Evolutionary conservation across 495 filamentous ascomycete genomes (phyloP), one percentile per base, ranked within the genome.

Genomic region (Physcia stellaris): DNA sequence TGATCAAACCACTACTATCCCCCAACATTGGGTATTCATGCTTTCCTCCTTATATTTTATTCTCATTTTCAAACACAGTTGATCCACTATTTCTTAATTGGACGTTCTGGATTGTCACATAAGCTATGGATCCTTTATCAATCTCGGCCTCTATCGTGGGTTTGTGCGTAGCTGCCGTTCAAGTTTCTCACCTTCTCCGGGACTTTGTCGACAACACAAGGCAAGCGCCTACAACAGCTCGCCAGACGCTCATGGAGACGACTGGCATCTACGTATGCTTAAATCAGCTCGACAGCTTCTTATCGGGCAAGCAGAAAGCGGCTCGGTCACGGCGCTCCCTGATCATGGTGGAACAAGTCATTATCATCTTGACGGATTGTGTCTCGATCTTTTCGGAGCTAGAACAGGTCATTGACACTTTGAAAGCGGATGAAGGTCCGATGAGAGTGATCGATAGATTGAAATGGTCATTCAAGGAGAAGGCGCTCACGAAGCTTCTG

Each of bases 331-430:
- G 48, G 37, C 43, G 32, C 30, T 46, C 44, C 17, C 39, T 50
- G 10, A 36, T 50, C 22, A 43, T 50, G 43, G 30, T 50, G 28
- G 53, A 54, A 24, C 48, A 56, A 2, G 38, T 56, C 22, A 17
- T 49, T 12, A 26, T 56, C 2, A 43, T 48, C 3, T 45, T 56
- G 6, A 51, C 53, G 4, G 51, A 43, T 11, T 56, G 51, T 23
- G 45, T 56, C 13, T 43, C 37, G 1, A 44, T 42, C 6, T 54
- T 56, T 31, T 56, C 53, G 4, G 45, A 56, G 17, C 51, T 56
- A 3, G 51, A 56, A 23, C 38, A 48, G 37, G 47, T 37, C 2
- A 16, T 56, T 10, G 48, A 51, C 17, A 30, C 48, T 10, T 35
- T 49, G 7, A 36, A 45, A 24, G 31, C 32, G 7, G 43, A 32